Evolutionary conservation across 176 grass and related monocot genomes (phyloP), one percentile per base, ranked within the genome.

Genomic region (Triticum dicoccoides): DNA sequence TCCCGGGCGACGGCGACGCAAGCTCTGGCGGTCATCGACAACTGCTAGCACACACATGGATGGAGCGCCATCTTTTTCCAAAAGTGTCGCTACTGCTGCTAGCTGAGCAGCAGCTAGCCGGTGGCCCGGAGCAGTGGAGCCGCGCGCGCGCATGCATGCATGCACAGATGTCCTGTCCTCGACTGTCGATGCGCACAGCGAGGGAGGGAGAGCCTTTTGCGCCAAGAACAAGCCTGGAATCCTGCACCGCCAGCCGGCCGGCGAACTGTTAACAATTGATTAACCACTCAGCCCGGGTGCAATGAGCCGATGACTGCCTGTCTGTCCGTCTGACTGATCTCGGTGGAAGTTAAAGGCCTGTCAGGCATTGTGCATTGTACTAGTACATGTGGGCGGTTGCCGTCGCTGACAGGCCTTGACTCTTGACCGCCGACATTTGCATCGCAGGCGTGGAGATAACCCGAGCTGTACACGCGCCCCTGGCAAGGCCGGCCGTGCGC

Each of bases 341-440:
- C 41, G 39, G 67, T 75, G 77, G 23, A 81, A 80, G 76, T 84
- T 89, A 58, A 89, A 80, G 76, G 39, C 34, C 12, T 75, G 82
- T 54, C 82, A 81, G 58, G 42, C 17, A 2, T 7, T 37, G 49
- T 52, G 14, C 49, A 51, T 5, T 15, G 47, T 5, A 30, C 29
- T 30, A 47, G 44, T 12, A 25, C 25, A 44, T 88, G 81, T 70
- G 76, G 18, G 39, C 52, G 44, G 54, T 61, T 27, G 73, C 52
- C 52, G 52, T 20, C 52, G 17, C 69, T 82, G 62, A 77, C 88
- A 49, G 72, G 13, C 38, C 49, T 90, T 86, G 83, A 71, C 78
- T 64, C 63, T 89, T 90, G 88, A 90, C 88, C 88, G 73, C 89
- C 84, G 89, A 90, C 89, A 83, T 83, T 78, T 65, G n/a, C 79